These are phyloP conservation scores for Alternaria brassicicola DNA, from an alignment of 2,329 filamentous ascomycete genomes.

Conservation along the genomic window DNA sequence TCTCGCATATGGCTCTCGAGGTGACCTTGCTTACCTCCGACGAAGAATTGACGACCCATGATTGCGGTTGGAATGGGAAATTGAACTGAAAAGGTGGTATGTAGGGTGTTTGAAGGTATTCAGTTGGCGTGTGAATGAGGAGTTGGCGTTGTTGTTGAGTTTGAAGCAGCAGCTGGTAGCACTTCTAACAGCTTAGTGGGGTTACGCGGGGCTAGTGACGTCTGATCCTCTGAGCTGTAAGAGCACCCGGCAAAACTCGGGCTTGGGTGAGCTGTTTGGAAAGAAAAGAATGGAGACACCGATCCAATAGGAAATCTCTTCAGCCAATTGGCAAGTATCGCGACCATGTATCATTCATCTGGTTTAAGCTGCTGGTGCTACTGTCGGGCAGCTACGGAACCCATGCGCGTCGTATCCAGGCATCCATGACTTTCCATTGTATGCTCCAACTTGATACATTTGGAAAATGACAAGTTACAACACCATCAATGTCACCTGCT, in stretches of 20 bases:
- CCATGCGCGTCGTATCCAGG: not conserved
- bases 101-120: constrained; percentile 11
- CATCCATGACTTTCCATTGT: too few species aligned
- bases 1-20: not conserved
- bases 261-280: constrained; percentile 23
- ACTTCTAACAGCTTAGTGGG: constrained; percentile 32
- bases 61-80: constrained; percentile 56
- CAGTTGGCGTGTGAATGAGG: constrained; percentile 11
- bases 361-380: not conserved
- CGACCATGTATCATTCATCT: not conserved
- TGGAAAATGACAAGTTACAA: not conserved
- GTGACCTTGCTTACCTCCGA: constrained; percentile 66
- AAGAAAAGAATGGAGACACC: constrained; percentile 36
- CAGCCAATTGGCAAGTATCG: constrained; percentile 7
- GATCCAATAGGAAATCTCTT: constrained; percentile 21
- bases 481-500: not conserved
- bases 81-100: constrained; percentile 7
- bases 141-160: constrained; percentile 42
- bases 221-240: constrained; percentile 9
- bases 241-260: constrained; percentile 39
- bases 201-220: constrained; percentile 31
- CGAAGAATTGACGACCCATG: constrained; percentile 96
- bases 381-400: not conserved
- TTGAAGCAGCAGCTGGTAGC: constrained; percentile 26
- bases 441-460: not conserved